Evolutionary conservation across 345 rosid genomes (phyloP), one percentile per base, ranked within the genome.

Genomic region (Nasturtium officinale): DNA sequence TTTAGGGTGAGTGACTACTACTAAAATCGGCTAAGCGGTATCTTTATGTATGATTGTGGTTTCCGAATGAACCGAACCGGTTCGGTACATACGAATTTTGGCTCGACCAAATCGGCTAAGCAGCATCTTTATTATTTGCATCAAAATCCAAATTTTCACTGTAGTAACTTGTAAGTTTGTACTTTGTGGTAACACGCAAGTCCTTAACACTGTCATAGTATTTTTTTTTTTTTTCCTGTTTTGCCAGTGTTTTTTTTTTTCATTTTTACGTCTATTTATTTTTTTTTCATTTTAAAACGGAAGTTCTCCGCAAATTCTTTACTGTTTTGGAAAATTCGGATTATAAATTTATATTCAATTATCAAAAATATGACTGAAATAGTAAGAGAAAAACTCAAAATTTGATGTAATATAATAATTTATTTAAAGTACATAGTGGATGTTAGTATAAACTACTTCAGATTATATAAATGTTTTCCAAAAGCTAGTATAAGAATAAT

Each of bases 1-100:
- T 48, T 47, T 32, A 61, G 69, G 72, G 21, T 13, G 67, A 64
- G 72, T 57, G 76, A 46, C 71, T 57, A 11, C 53, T 64, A 3
- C 45, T 20, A 3, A 12, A 76, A 54, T 17, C 23, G 67, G 48
- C 28, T 42, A 61, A 52, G 69, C 59, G 28, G 21, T 9, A 6
- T 46, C 2, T 9, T 11, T 69, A 62, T 76, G 69, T 63, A 37
- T 23, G 4, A 1, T n/a, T 55, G 7, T 25, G 73, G 68, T 71
- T 71, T 64, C 1, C 2, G 1, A 9, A 29, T 38, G 9, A 55
- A 47, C 59, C 60, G 21, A 46, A 15, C 67, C 76, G 80, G 77
- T 71, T 65, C 30, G 13, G 40, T 50, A 6, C 11, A 13, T 6
- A 23, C 5, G 21, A 5, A 13, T 40, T 26, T 28, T 25, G 30